These are phyloP conservation scores for Colletotrichum eleusines DNA, from an alignment of 2,329 filamentous ascomycete species.

Conservation along the genomic window DNA sequence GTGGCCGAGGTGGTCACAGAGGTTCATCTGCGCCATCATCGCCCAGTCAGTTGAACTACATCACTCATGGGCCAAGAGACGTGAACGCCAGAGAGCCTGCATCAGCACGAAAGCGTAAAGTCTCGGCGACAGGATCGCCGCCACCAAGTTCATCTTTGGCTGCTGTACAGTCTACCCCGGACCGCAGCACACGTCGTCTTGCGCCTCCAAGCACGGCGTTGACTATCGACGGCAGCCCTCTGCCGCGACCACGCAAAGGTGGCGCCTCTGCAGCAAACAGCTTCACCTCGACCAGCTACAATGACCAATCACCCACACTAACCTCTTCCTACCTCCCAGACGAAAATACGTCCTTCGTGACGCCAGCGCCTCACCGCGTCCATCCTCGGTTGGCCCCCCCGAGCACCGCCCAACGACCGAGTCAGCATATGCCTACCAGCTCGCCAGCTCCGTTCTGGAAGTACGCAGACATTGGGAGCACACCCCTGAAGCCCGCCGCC, in stretches of 20 bases:
- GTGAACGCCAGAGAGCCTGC: slow-evolving; percentile 63
- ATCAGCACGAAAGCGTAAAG: slow-evolving; percentile 69
- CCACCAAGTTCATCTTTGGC: slow-evolving; percentile 63
- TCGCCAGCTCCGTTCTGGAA: slow-evolving; percentile 92
- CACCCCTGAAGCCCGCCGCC: slow-evolving; percentile 67
- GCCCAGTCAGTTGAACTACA: slow-evolving; percentile 70
- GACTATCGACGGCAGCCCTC: slow-evolving; percentile 70
- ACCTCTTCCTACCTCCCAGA: slow-evolving; percentile 74
- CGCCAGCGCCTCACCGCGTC: slow-evolving; percentile 78
- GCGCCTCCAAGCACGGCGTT: slow-evolving; percentile 50
- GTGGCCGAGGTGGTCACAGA: slow-evolving; percentile 72
- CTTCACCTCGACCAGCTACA: slow-evolving; percentile 62
- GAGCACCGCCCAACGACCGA: slow-evolving; percentile 83
- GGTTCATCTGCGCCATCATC: slow-evolving; percentile 80
- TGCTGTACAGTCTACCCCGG: slow-evolving; percentile 69
- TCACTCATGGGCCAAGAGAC: slow-evolving; percentile 69
- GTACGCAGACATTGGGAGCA: slow-evolving; percentile 82
- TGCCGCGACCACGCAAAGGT: slow-evolving; percentile 68
- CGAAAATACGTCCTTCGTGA: slow-evolving; percentile 72
- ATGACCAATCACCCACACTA: slow-evolving; percentile 70
- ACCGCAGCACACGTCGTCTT: slow-evolving; percentile 57
- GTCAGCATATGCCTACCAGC: slow-evolving; percentile 87
- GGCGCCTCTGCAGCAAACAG: slow-evolving; percentile 58
- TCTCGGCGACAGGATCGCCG: slow-evolving; percentile 67
- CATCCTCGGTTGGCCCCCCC: slow-evolving; percentile 82